Percentiles rank a stretch among this genome's conserved stretches.
These are phyloP conservation scores for Chlamydomonas sp. DNA, from an alignment of 139 green algal genomes.

Conservation along the genomic window DNA sequence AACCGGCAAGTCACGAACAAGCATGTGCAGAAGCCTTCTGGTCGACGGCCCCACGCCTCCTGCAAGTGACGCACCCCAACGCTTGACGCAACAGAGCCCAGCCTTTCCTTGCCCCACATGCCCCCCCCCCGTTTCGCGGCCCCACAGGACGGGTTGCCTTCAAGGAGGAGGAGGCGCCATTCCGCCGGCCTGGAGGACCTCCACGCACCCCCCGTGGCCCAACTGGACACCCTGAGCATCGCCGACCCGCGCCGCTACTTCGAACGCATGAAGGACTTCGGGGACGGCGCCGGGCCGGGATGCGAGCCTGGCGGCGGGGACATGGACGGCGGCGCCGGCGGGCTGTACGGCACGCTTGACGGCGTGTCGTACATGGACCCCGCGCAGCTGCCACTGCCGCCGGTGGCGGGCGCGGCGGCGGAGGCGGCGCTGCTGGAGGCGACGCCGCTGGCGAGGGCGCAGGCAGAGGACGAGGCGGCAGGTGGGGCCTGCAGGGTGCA, in stretches of 20 bases:
- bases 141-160: too few relatives aligned
- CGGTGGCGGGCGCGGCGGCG: background rate
- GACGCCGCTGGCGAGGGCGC: conserved; percentile 9
- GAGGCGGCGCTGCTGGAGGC: conserved; percentile 26
- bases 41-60: background rate
- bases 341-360: background rate
- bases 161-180: conserved; percentile 19
- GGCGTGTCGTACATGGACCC: background rate
- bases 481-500: background rate
- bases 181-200: conserved; percentile 22
- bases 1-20: too few relatives aligned
- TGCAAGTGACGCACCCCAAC: background rate
- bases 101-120: background rate
- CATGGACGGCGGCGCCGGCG: background rate
- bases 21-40: too few relatives aligned
- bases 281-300: background rate
- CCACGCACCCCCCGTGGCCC: background rate
- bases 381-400: conserved; percentile 14
- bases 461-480: conserved; percentile 21
- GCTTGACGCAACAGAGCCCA: background rate
- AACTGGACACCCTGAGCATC: conserved; percentile 29
- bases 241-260: conserved; percentile 39
- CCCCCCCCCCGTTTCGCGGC: too few relatives aligned
- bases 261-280: conserved; percentile 14
- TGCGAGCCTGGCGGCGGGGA: background rate